A percentile compares a stretch with the other conserved stretches of the same genome.
phyloP scores from a whole-genome alignment of 352 stramenopile genomes.

The Pythium oligandrum region DNA sequence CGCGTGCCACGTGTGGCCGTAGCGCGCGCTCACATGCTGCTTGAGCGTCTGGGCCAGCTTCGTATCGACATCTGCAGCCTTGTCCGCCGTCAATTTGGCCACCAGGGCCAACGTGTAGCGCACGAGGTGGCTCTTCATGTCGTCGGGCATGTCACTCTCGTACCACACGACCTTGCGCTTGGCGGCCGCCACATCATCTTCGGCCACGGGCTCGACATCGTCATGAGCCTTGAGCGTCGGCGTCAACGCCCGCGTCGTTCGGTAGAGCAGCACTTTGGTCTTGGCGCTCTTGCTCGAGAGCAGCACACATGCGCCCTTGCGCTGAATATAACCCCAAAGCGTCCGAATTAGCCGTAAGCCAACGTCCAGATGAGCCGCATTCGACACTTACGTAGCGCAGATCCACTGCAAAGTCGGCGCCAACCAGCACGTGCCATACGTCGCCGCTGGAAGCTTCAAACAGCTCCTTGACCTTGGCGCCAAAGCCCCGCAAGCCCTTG shows the following conservation, averaged over 20 bases:
- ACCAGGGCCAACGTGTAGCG: constrained; percentile 34
- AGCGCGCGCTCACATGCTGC: constrained; percentile 53
- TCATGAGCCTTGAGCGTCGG: constrained; percentile 20
- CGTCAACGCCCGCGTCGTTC: constrained; percentile 39
- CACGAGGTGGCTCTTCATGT: constrained; percentile 35
- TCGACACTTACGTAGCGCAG: constrained; percentile 58
- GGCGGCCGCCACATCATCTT: constrained; percentile 7
- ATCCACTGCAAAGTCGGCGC: constrained; percentile 68
- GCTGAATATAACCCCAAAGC: constrained; percentile 18
- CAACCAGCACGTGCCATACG: constrained; percentile 69
- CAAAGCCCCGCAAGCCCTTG: constrained; percentile 61
- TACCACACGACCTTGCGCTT: constrained; percentile 45
- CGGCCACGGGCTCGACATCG: constrained; percentile 25
- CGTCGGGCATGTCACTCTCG: constrained; percentile 50
- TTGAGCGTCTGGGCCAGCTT: constrained; percentile 60
- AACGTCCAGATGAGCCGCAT: no score
- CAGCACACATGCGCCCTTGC: constrained; percentile 63
- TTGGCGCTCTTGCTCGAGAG: constrained; percentile 52
- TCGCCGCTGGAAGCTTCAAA: constrained; percentile 42
- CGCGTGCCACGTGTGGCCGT: constrained; percentile 72
- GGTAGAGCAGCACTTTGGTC: constrained; percentile 73
- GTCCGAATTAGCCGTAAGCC: no score
- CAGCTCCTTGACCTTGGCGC: constrained; percentile 24
- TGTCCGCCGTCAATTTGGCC: constrained; percentile 27
- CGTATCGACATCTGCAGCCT: constrained; percentile 27